A percentile compares a stretch with the other conserved stretches of the same genome.
Conservation (phyloP, 495 filamentous ascomycete genomes). For the Penicillium crystallinum region DNA sequence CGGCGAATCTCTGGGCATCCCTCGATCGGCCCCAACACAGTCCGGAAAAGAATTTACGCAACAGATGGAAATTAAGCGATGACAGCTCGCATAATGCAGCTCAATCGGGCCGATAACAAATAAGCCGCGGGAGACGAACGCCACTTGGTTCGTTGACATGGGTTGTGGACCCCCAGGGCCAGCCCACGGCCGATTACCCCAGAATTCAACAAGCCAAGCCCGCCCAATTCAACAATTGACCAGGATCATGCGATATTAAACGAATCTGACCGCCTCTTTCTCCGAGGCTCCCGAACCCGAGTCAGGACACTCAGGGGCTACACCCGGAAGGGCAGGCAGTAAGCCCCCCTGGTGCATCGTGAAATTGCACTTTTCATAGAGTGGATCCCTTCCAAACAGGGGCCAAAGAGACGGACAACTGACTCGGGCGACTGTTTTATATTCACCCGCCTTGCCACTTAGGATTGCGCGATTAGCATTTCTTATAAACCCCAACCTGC, state of each 20-base stretch:
- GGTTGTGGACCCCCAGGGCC: not conserved
- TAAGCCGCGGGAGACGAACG: not conserved
- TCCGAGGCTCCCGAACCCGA: not conserved
- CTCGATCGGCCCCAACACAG: not conserved
- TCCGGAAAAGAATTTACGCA: not conserved
- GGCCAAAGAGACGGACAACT: not conserved
- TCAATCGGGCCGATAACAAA: not conserved
- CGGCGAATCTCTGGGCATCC: not conserved
- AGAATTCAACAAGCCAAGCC: not conserved
- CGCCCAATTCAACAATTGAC: not conserved
- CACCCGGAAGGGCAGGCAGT: not conserved
- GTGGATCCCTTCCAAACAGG: not conserved
- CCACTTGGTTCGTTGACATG: not conserved
- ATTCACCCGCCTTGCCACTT: slow-evolving; percentile 10
- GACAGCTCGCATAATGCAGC: not conserved
- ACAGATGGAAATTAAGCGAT: not conserved
- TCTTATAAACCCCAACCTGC: not conserved
- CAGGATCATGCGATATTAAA: not conserved
- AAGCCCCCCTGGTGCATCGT: not conserved
- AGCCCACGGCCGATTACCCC: slow-evolving; percentile 6
- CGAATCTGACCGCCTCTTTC: not conserved
- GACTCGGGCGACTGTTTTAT: slow-evolving; percentile 8
- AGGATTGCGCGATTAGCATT: slow-evolving; percentile 10
- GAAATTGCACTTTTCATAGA: not conserved
- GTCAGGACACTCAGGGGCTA: not conserved